Evolutionary conservation across 148 eudicot species (phyloP).

Genomic region (Vaccinium corymbosum): DNA sequence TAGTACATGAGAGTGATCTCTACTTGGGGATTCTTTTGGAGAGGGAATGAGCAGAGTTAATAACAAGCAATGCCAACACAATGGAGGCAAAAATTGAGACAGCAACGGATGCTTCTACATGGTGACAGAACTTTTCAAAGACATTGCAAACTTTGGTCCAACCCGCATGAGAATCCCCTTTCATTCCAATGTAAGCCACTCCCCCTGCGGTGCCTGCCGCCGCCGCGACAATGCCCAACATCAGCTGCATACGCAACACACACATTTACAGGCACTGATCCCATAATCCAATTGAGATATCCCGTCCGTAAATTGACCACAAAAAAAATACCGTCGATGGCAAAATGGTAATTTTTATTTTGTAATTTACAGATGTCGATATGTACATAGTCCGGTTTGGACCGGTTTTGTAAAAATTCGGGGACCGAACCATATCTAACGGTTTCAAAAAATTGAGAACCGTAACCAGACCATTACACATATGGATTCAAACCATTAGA

Average conservation of each 20-base stretch:
- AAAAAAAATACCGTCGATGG: not conserved
- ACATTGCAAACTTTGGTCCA: conserved; percentile 53
- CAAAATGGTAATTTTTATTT: no score
- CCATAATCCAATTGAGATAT: not conserved
- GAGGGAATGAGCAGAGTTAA: conserved; percentile 42
- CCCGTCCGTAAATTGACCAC: no score
- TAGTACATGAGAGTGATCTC: not conserved
- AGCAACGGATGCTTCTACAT: conserved; percentile 37
- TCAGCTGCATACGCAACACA: conserved; percentile 55
- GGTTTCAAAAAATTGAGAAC: no score
- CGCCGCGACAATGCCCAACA: conserved; percentile 64
- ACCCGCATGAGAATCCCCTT: conserved; percentile 44
- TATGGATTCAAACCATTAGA: no score
- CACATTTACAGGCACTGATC: no score
- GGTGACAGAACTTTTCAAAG: conserved; percentile 51
- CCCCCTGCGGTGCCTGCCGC: conserved; percentile 70
- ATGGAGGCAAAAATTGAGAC: conserved; percentile 47
- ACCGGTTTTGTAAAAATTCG: no score
- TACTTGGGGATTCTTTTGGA: conserved; percentile 46
- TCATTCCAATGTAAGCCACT: conserved; percentile 48
- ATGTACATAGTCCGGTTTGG: no score
- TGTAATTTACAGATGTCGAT: no score
- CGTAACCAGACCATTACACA: no score
- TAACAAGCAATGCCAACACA: conserved; percentile 46
- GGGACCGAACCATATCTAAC: no score